phyloP scores from a whole-genome alignment of 2,329 filamentous ascomycete genomes.

The Lasiodiplodia citricola region DNA sequence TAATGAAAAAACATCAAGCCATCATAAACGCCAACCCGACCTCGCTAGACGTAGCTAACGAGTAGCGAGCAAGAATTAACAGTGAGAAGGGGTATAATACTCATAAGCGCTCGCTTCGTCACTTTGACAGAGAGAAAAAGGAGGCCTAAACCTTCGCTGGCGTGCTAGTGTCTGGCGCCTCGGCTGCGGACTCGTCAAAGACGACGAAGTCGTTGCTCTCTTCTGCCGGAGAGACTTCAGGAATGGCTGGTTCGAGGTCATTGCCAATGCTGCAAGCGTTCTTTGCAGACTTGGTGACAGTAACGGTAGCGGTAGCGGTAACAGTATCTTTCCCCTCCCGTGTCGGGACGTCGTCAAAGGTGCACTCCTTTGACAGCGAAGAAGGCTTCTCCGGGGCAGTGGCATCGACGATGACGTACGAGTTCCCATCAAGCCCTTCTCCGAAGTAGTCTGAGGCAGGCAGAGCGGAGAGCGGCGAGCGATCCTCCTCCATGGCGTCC shows the following conservation, averaged over 20 bases:
- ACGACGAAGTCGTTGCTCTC: slow-evolving; percentile 11
- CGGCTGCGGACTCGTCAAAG: slow-evolving; percentile 18
- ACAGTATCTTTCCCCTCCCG: neutral
- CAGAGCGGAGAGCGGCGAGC: slow-evolving; percentile 44
- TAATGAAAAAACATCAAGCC: neutral
- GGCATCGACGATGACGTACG: slow-evolving; percentile 43
- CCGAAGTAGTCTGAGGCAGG: slow-evolving; percentile 45
- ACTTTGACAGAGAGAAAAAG: slow-evolving; percentile 7
- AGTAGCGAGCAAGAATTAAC: slow-evolving; percentile 3
- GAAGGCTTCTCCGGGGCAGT: slow-evolving; percentile 42
- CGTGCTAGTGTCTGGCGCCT: neutral
- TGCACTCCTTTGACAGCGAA: slow-evolving; percentile 42
- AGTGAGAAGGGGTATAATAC: slow-evolving; percentile 26
- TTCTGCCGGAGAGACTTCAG: neutral
- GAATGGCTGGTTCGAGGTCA: neutral
- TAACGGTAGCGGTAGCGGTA: neutral
- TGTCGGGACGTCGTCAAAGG: slow-evolving; percentile 29
- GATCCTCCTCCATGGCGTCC: slow-evolving; percentile 49
- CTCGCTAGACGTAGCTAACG: neutral
- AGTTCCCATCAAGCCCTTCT: slow-evolving; percentile 42
- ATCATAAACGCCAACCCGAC: slow-evolving; percentile 2
- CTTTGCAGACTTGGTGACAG: neutral
- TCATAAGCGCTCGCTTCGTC: slow-evolving; percentile 18
- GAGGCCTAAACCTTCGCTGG: neutral
- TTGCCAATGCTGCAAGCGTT: neutral